Percentiles rank a stretch among this genome's conserved stretches.
Conservation (phyloP, 106 monocot species). For the Allium fistulosum region DNA sequence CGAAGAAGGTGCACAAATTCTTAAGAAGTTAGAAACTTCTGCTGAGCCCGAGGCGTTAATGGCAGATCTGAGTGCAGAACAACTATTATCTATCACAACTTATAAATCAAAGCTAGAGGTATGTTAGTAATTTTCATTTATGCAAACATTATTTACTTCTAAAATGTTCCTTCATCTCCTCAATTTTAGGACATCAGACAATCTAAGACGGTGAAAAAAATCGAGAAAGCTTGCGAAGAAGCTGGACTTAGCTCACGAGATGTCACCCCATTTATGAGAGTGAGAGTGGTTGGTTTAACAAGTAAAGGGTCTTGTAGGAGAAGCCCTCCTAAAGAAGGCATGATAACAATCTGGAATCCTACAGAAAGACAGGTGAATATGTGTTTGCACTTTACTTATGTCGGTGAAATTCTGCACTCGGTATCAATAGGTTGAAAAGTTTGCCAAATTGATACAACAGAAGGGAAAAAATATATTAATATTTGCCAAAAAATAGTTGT, state of each 20-base stretch:
- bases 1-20: constrained; percentile 77
- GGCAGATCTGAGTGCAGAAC: constrained; percentile 86
- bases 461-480: too few relatives aligned
- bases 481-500: too few relatives aligned
- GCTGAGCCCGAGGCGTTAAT: constrained; percentile 87
- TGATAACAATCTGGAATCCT: constrained; percentile 94
- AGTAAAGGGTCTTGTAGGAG: constrained; percentile 32
- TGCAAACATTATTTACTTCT: not conserved
- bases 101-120: constrained; percentile 78
- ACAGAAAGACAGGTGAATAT: constrained; percentile 62
- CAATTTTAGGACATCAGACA: constrained; percentile 51
- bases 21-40: constrained; percentile 56
- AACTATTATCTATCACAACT: constrained; percentile 55
- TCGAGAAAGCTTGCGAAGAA: constrained; percentile 79
- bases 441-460: too few relatives aligned
- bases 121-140: constrained; percentile 2
- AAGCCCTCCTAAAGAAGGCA: constrained; percentile 29
- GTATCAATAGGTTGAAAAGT: too few relatives aligned
- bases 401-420: too few relatives aligned
- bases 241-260: constrained; percentile 71
- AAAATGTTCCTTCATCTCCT: not conserved
- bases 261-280: constrained; percentile 80
- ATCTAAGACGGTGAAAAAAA: constrained; percentile 43
- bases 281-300: constrained; percentile 60
- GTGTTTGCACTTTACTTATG: too few relatives aligned